Base-by-base conservation (phyloP, 352 stramenopile genomes). In the Phytopythium boreale region DNA sequence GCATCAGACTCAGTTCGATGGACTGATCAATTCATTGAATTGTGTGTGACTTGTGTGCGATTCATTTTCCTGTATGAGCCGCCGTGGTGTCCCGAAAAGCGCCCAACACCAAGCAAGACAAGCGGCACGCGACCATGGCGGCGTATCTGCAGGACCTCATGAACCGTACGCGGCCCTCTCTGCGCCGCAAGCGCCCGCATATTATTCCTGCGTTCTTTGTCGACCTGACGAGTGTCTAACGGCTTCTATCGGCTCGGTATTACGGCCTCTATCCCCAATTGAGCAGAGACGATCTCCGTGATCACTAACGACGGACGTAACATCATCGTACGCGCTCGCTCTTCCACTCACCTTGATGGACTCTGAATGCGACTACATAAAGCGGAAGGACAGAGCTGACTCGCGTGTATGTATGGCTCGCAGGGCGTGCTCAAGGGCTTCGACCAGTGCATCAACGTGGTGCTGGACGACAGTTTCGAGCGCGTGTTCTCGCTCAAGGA, bases 281-380 rank as follows among this genome's bases (percentile, higher is more conserved):
- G 14, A 46, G 36, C 70, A 95, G 87, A 92, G 44, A 95, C 81
- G 51, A 92, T 98, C 66, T 97, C 88, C 15, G 84, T 98, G 31
- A 97, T 97, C 70, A 98, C 92, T 10, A 97, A 97, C 64, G 92
- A 98, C 68, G 92, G 92, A n/a, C 84, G 91, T 66, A 97, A 98
- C 71, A 97, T 97, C 70, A 90, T 98, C 63, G 93, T 95, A 78
- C 59, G 83, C 70, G 53, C 15, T 52, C 20, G 22, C 39, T 53
- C 19, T 37, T 59, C 50, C 34, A 39, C 34, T 15, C 34, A 7
- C 11, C 34, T 39, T 10, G 10, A 14, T 14, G 7, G 34, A 39
- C 10, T 10, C 2, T 39, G 10, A 10, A 39, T 3, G 34, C 11
- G 34, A 7, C 6, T 7, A 10, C 1, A 39, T 39, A 7, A 39